These are phyloP conservation scores for Umbelopsis ramanniana DNA, from an alignment of 192 early-diverging fungal species.

Conservation along the genomic window DNA sequence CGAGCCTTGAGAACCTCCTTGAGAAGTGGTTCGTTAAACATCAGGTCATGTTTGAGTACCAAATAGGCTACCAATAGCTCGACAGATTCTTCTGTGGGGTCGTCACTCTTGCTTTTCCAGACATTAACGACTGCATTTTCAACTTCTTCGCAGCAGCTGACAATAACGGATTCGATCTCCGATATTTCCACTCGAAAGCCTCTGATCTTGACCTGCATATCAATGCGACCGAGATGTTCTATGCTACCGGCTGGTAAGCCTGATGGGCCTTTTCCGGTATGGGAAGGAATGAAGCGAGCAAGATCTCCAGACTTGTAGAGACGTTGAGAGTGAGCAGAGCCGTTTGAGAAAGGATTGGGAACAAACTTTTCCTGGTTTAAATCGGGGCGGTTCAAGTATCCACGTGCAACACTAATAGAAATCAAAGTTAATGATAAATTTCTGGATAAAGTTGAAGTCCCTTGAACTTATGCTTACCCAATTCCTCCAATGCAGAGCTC, in stretches of 20 bases:
- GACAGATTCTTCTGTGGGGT: slow-evolving; percentile 16
- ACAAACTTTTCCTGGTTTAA: slow-evolving; percentile 40
- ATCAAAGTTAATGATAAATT: not conserved
- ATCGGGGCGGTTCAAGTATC: slow-evolving; percentile 43
- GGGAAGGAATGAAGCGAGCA: slow-evolving; percentile 21
- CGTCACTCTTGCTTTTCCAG: slow-evolving; percentile 51
- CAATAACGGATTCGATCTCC: slow-evolving; percentile 37
- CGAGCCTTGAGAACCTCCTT: slow-evolving; percentile 49
- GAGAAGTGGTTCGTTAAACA: not conserved
- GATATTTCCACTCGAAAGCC: slow-evolving; percentile 43
- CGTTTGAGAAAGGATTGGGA: slow-evolving; percentile 38
- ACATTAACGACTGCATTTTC: slow-evolving; percentile 34
- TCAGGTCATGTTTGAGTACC: not conserved
- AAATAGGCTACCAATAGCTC: not conserved
- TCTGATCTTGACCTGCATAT: slow-evolving; percentile 48
- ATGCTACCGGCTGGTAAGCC: slow-evolving; percentile 32
- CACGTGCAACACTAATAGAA: slow-evolving; percentile 36
- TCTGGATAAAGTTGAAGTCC: too few relatives aligned
- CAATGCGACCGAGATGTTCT: slow-evolving; percentile 38
- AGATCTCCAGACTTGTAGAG: slow-evolving; percentile 45
- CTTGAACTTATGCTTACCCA: not conserved
- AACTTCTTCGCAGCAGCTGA: slow-evolving; percentile 27
- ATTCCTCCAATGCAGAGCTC: slow-evolving; percentile 42
- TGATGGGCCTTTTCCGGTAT: not conserved
- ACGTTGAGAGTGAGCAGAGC: not conserved